Evolutionary conservation across 805 yeast genomes (phyloP), one percentile per base, ranked within the genome.

Genomic region (Schwanniomyces vanrijiae): DNA sequence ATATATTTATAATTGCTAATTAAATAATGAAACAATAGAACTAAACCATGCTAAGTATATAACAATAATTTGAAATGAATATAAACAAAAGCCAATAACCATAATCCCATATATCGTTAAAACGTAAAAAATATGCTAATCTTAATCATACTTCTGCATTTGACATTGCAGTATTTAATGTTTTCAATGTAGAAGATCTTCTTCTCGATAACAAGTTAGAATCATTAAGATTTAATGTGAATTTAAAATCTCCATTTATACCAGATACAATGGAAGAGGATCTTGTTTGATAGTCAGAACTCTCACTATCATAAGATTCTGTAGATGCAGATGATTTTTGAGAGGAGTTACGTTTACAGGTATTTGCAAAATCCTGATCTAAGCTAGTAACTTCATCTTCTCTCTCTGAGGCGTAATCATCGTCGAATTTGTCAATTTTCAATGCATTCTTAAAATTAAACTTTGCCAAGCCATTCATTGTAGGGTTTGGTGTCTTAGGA

Each of bases 191-290:
- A 3, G 70, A 64, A 4, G 69, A 64, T 50, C 73, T 74, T 41
- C 90, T 69, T 45, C 90, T 70, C 40, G 82, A 78, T 33, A 86
- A 65, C 49, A 86, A 64, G 26, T 85, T 84, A 38, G 88, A 82
- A 18, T 84, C 85, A 46, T 81, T 82, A 56, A 86, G 62, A 50
- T 79, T 81, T 48, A 86, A 69, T 45, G 85, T 86, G 53, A 85
- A 81, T 51, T 72, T 71, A 52, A 61, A 68, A 43, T 69, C 75
- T 4, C 73, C 75, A 42, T 62, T 68, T 2, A 66, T 61, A 16
- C 72, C 72, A 13, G 74, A 66, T 14, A 71, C 66, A 4, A 71
- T 66, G 3, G 71, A 64, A 11, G 69, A 63, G n/a, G 73, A 68
- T 37, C 75, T 53, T 4, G 77, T 69, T 40, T 62, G 72, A 44